A percentile compares a stretch with the other conserved stretches of the same genome.
phyloP scores from a whole-genome alignment of 1,139 yeast genomes.

The Yamadazyma buinensis region DNA sequence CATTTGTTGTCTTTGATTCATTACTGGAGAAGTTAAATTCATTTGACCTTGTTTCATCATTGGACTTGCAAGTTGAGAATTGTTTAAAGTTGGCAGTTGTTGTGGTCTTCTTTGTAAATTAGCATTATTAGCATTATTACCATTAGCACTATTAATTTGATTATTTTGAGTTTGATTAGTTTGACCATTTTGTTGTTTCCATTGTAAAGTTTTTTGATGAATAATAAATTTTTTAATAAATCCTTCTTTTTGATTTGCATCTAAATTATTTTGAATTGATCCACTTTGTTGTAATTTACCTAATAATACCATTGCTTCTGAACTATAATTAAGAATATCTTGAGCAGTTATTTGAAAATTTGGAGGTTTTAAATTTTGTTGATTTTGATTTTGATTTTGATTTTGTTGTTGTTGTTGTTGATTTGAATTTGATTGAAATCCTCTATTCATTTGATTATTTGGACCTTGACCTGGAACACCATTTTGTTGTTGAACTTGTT shows the following conservation, averaged over 20 bases:
- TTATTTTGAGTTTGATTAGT: slow-evolving; percentile 7
- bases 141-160: neutral
- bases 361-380: slow-evolving; percentile 26
- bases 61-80: slow-evolving; percentile 11
- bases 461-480: slow-evolving; percentile 7
- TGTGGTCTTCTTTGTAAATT: slow-evolving; percentile 13
- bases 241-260: slow-evolving; percentile 34
- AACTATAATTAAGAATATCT: slow-evolving; percentile 37
- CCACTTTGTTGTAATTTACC: slow-evolving; percentile 37
- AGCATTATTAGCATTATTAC: slow-evolving; percentile 9
- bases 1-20: slow-evolving; percentile 11
- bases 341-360: slow-evolving; percentile 39
- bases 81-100: slow-evolving; percentile 17
- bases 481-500: slow-evolving; percentile 14
- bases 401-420: slow-evolving; percentile 8
- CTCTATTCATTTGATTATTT: slow-evolving; percentile 4
- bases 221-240: slow-evolving; percentile 39
- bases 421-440: slow-evolving; percentile 3
- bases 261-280: slow-evolving; percentile 28
- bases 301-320: slow-evolving; percentile 40
- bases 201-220: slow-evolving; percentile 39
- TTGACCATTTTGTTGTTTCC: slow-evolving; percentile 37
- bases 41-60: slow-evolving; percentile 13
- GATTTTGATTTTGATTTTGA: slow-evolving; percentile 2
- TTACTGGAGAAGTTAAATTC: slow-evolving; percentile 10